Evolutionary conservation across 2,329 filamentous ascomycete species (phyloP), one percentile per base, ranked within the genome.

Genomic region (Dendrostoma leiphaemia): DNA sequence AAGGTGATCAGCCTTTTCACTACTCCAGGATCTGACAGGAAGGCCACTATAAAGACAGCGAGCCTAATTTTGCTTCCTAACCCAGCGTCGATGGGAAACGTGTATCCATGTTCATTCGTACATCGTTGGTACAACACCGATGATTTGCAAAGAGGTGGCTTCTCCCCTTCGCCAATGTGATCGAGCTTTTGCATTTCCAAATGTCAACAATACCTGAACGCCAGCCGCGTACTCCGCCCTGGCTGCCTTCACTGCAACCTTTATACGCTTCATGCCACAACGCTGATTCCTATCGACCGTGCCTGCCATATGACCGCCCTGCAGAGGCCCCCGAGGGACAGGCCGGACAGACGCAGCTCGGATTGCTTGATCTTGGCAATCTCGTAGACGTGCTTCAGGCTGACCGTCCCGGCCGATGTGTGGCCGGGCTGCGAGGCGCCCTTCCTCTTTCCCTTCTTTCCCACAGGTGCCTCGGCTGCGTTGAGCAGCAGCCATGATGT

Each of bases 321-420:
- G 74, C 88, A 91, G 26, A 93, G 66, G 1, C 86, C 86, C 68
- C 91, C 79, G 50, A 92, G 71, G 45, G 82, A 80, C 63, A 90
- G 68, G 2, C 88, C 89, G 2, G 88, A 90, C 59, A 93, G 72
- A 55, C 90, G 80, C 58, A 86, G 74, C 72, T 94, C 90, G 50
- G 81, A 77, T 62, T 90, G 88, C 81, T 99, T 99, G 67, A 99
- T 95, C 79, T 90, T 92, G 61, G 94, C 94, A 72, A 99, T 97
- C 76, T 97, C 93, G 74, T 91, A 97, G 21, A 99, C 78, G 74
- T 99, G 94, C 79, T 99, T 99, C 66, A 99, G 75, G 65, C 88
- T 94, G 53, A 99, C 81, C 3, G 83, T 88, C 54, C 93, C 94
- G n/a, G 96, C 83, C 7, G 77, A 84, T 62, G 96, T 90, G 57